These are phyloP conservation scores for Fusarium praegraminearum DNA, from an alignment of 2,329 filamentous ascomycete species.

Conservation along the genomic window DNA sequence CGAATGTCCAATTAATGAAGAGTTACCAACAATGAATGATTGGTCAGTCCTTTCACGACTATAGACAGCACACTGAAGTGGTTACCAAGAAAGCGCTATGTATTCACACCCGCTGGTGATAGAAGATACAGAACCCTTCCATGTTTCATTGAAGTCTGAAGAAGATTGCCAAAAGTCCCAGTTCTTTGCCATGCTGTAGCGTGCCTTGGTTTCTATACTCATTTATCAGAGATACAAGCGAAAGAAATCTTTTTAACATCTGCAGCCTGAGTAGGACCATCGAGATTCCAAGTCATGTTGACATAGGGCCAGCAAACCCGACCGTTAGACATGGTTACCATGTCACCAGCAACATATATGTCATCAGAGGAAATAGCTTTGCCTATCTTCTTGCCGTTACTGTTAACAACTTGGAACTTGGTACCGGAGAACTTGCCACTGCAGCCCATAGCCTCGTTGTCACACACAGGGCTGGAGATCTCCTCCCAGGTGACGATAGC, in stretches of 20 bases:
- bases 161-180: too few species aligned
- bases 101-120: too few species aligned
- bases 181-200: too few species aligned
- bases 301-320: slow-evolving; percentile 73
- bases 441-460: slow-evolving; percentile 70
- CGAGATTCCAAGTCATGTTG: slow-evolving; percentile 63
- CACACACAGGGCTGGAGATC: slow-evolving; percentile 66
- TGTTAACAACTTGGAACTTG: slow-evolving; percentile 69
- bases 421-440: slow-evolving; percentile 68
- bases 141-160: too few species aligned
- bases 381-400: slow-evolving; percentile 64
- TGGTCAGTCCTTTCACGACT: fast-evolving
- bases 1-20: fast-evolving
- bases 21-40: too few species aligned
- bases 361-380: slow-evolving; percentile 62
- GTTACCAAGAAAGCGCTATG: fast-evolving
- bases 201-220: too few species aligned
- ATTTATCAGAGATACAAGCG: slow-evolving; percentile 56
- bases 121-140: too few species aligned
- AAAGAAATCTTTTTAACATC: slow-evolving; percentile 63
- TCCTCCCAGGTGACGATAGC: slow-evolving; percentile 72
- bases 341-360: slow-evolving; percentile 71
- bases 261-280: slow-evolving; percentile 38
- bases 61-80: too few species aligned
- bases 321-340: slow-evolving; percentile 69